Evolutionary conservation across 1,284 basidiomycete species (phyloP).

Genomic region (Ganoderma meredithae): DNA sequence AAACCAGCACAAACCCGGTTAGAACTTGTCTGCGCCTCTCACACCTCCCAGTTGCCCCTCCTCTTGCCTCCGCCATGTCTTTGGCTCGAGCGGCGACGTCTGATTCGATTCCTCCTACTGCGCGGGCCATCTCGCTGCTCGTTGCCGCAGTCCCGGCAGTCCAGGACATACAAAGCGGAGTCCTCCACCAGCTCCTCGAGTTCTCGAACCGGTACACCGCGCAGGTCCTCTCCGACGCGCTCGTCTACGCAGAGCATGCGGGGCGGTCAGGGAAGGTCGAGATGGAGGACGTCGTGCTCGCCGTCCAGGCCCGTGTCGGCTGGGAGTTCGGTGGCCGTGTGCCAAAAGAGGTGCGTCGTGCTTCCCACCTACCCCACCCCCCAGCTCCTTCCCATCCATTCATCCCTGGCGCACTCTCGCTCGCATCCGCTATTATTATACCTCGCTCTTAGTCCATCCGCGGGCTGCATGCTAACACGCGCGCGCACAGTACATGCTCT

Average conservation of each 20-base stretch:
- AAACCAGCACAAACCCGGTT: neutral
- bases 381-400: too few relatives aligned
- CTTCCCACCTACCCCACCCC: neutral
- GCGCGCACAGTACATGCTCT: slow-evolving; percentile 80
- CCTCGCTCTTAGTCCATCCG: too few relatives aligned
- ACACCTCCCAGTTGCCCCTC: neutral
- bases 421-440: neutral
- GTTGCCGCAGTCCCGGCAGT: slow-evolving; percentile 93
- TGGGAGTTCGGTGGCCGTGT: slow-evolving; percentile 95
- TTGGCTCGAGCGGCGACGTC: slow-evolving; percentile 51
- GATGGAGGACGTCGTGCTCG: slow-evolving; percentile 90
- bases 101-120: slow-evolving; percentile 86
- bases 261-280: slow-evolving; percentile 82
- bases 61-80: slow-evolving; percentile 54
- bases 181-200: slow-evolving; percentile 94
- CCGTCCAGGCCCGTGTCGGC: slow-evolving; percentile 92
- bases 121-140: slow-evolving; percentile 90
- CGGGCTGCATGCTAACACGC: neutral
- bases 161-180: slow-evolving; percentile 92
- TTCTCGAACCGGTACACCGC: slow-evolving; percentile 96
- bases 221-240: slow-evolving; percentile 90
- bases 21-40: neutral
- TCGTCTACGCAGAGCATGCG: slow-evolving; percentile 95
- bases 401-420: neutral
- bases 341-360: slow-evolving; percentile 86